Conservation (phyloP, 306 rosid species). For the Gastrolobium villosum region DNA sequence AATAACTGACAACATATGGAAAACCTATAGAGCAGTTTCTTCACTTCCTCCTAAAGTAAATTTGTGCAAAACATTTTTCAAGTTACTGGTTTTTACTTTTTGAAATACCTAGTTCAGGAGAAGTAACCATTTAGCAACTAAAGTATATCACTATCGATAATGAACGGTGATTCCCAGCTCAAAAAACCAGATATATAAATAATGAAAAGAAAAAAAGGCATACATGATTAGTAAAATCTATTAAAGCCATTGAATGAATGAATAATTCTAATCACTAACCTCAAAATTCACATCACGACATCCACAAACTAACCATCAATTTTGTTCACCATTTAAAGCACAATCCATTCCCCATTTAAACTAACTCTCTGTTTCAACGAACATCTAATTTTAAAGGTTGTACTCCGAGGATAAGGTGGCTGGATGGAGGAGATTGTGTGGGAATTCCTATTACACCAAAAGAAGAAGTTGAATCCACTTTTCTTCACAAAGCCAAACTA, state of each 20-base stretch:
- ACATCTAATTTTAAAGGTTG: too few relatives aligned
- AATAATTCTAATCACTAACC: not conserved
- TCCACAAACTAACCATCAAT: not conserved
- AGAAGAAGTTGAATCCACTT: not conserved
- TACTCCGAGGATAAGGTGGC: too few relatives aligned
- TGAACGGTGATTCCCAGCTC: not conserved
- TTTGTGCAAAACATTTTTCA: conserved; percentile 23
- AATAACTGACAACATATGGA: not conserved
- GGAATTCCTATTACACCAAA: too few relatives aligned
- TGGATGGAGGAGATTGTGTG: too few relatives aligned
- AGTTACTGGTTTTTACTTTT: not conserved
- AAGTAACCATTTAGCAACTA: not conserved
- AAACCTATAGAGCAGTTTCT: not conserved
- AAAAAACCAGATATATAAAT: too few relatives aligned
- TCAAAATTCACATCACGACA: not conserved
- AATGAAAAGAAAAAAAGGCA: not conserved
- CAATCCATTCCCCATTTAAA: too few relatives aligned
- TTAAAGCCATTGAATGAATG: not conserved
- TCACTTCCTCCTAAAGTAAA: not conserved
- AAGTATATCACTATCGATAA: not conserved
- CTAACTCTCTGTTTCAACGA: too few relatives aligned
- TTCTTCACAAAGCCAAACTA: conserved; percentile 5
- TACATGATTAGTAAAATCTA: not conserved
- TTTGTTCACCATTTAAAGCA: not conserved
- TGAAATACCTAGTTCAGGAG: not conserved